phyloP scores from a whole-genome alignment of 2,329 filamentous ascomycete genomes.

The Cladosporium sp. region DNA sequence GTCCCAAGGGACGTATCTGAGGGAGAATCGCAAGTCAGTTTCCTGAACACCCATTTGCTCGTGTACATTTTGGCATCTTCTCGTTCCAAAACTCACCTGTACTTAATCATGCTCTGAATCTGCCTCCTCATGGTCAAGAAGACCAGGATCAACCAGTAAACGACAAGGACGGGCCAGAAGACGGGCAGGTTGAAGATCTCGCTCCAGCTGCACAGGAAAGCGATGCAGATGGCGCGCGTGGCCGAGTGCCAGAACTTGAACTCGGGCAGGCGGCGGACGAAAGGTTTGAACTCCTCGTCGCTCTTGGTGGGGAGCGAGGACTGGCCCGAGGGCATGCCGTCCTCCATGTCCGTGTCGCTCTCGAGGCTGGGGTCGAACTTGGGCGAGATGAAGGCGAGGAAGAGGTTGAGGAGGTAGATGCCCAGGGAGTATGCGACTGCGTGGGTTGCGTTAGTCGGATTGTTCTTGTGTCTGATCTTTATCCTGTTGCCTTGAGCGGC shows the following conservation, averaged over 20 bases:
- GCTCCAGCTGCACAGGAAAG: conserved; percentile 88
- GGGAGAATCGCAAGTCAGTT: conserved; percentile 18
- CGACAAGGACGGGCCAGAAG: conserved; percentile 97
- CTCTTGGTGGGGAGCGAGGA: conserved; percentile 86
- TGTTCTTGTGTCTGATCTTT: neutral
- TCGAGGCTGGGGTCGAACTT: conserved; percentile 99
- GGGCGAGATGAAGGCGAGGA: conserved; percentile 95
- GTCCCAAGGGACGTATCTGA: conserved; percentile 37
- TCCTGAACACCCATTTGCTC: neutral
- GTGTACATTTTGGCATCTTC: neutral
- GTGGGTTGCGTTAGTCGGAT: neutral
- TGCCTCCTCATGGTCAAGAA: conserved; percentile 97
- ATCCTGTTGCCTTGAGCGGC: neutral
- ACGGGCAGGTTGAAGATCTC: conserved; percentile 93
- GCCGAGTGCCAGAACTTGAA: conserved; percentile 99
- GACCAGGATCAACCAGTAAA: conserved; percentile 98
- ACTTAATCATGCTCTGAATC: conserved; percentile 99
- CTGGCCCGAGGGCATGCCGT: conserved; percentile 57
- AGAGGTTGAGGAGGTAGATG: conserved; percentile 98
- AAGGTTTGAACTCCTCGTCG: conserved; percentile 96
- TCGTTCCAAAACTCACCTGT: conserved; percentile 68
- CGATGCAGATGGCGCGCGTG: conserved; percentile 78
- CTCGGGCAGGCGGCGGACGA: conserved; percentile 91
- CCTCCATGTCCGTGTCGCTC: conserved; percentile 93
- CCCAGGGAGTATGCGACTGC: conserved; percentile 93